A percentile compares a stretch with the other conserved stretches of the same genome.
phyloP scores from a whole-genome alignment of 148 eudicot genomes.

The Amaranthus cruentus region DNA sequence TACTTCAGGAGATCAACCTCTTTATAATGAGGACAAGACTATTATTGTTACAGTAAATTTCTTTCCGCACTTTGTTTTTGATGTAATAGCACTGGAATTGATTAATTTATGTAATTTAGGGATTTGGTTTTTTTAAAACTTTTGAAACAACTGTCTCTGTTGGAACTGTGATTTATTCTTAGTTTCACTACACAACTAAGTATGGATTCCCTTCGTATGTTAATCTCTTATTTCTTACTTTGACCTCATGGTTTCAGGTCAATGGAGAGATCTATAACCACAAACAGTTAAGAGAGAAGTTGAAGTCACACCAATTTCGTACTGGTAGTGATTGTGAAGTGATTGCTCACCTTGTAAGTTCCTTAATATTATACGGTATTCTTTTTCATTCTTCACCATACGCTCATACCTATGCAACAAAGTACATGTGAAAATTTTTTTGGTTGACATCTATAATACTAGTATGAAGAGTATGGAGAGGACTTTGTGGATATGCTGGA shows the following conservation, averaged over 20 bases:
- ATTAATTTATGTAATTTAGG: not conserved
- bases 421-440: not conserved
- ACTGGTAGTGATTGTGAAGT: constrained; percentile 96
- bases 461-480: constrained; percentile 96
- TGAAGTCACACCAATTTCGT: constrained; percentile 62
- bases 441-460: not conserved
- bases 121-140: not conserved
- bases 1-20: constrained; percentile 95
- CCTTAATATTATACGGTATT: not conserved
- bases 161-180: not conserved
- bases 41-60: constrained; percentile 67
- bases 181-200: not conserved
- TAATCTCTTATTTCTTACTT: not conserved
- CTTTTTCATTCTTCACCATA: not conserved
- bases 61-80: not conserved
- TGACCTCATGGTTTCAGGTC: constrained; percentile 38
- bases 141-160: too few species aligned
- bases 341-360: constrained; percentile 86
- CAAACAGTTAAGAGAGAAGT: constrained; percentile 51
- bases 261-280: constrained; percentile 95
- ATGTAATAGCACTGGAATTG: not conserved
- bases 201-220: not conserved
- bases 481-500: constrained; percentile 88
- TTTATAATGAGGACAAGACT: constrained; percentile 88
- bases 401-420: not conserved